A percentile compares a stretch with the other conserved stretches of the same genome.
These are phyloP conservation scores for Clarkia xantiana DNA, from an alignment of 345 rosid species.

Conservation along the genomic window DNA sequence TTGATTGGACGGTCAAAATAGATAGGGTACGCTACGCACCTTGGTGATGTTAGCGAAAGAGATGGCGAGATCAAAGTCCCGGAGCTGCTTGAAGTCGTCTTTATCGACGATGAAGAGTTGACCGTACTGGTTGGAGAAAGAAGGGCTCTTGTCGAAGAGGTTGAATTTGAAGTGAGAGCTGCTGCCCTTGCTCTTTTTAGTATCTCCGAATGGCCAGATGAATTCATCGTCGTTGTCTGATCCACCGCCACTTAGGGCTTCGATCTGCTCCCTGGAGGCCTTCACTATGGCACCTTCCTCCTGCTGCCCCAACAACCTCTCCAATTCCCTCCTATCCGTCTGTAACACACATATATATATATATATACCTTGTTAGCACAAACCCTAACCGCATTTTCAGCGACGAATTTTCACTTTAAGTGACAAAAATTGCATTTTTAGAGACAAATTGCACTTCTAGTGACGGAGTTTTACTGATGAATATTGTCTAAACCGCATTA, in stretches of 20 bases:
- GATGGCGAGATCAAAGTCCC: constrained; percentile 14
- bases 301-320: constrained; percentile 19
- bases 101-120: constrained; percentile 15
- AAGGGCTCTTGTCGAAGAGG: constrained; percentile 14
- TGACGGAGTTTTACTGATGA: too few relatives aligned
- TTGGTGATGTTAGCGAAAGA: constrained; percentile 20
- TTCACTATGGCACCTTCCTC: constrained; percentile 21
- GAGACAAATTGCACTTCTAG: too few relatives aligned
- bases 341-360: constrained; percentile 2
- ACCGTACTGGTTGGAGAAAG: constrained; percentile 23
- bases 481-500: too few relatives aligned
- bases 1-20: too few relatives aligned
- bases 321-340: constrained; percentile 22
- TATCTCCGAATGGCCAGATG: constrained; percentile 8
- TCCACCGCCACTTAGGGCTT: constrained; percentile 16
- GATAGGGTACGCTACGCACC: constrained; percentile 9
- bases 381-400: too few relatives aligned
- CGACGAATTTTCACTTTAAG: too few relatives aligned
- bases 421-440: too few relatives aligned
- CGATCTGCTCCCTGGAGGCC: constrained; percentile 25
- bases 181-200: not conserved
- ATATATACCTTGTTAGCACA: not conserved
- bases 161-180: constrained; percentile 7
- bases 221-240: constrained; percentile 7
- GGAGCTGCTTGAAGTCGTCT: constrained; percentile 15